Conservation (phyloP, 306 rosid genomes). For the Crotalaria pallida region DNA sequence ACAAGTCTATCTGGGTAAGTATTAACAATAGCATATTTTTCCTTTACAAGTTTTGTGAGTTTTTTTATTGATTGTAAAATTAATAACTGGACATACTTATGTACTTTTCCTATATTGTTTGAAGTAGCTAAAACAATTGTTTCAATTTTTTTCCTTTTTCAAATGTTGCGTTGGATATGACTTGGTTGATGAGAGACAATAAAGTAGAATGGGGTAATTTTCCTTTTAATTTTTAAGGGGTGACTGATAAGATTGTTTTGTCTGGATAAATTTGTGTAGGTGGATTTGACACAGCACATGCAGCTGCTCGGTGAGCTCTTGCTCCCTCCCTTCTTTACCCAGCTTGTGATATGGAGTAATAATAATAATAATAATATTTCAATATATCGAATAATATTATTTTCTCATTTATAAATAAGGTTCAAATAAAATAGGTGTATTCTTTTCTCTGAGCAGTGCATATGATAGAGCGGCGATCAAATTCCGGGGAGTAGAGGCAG, state of each 20-base stretch:
- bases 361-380: too few relatives aligned
- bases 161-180: background rate
- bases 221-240: too few relatives aligned
- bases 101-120: background rate
- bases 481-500: slow-evolving; percentile 94
- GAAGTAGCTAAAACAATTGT: background rate
- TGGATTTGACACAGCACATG: slow-evolving; percentile 99
- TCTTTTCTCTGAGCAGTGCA: slow-evolving; percentile 48
- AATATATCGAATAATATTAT: background rate
- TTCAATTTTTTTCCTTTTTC: background rate
- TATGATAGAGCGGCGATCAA: slow-evolving; percentile 98
- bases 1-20: slow-evolving; percentile 96
- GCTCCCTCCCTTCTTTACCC: slow-evolving; percentile 14
- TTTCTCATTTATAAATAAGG: background rate
- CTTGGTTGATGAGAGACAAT: slow-evolving; percentile 25
- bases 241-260: slow-evolving; percentile 33
- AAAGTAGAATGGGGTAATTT: background rate
- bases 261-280: slow-evolving; percentile 55
- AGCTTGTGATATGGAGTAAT: slow-evolving; percentile 20
- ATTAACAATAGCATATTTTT: background rate
- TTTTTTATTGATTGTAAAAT: too few relatives aligned
- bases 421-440: background rate
- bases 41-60: too few relatives aligned
- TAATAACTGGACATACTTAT: background rate
- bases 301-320: slow-evolving; percentile 96